Evolutionary conservation across 2,329 filamentous ascomycete species (phyloP).

Genomic region (Ilyonectria destructans): DNA sequence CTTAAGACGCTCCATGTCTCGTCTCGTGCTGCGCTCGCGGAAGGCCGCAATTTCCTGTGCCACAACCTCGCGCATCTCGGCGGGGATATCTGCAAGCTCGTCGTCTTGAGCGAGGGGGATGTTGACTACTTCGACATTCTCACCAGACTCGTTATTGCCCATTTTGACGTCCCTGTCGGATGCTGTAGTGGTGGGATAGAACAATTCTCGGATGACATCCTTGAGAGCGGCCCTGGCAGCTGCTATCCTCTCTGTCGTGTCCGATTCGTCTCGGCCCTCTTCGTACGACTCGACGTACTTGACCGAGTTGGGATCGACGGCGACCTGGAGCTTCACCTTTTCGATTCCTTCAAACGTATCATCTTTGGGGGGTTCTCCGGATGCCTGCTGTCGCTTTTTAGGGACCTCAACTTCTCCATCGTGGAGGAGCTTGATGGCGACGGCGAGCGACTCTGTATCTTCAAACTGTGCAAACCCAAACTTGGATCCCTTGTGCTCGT

Average conservation of each 20-base stretch:
- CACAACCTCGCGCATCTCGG: slow-evolving; percentile 96
- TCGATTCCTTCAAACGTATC: slow-evolving; percentile 72
- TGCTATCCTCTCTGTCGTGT: slow-evolving; percentile 78
- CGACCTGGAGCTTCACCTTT: slow-evolving; percentile 80
- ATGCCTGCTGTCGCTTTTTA: slow-evolving; percentile 78
- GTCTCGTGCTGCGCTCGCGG: slow-evolving; percentile 88
- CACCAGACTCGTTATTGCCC: slow-evolving; percentile 75
- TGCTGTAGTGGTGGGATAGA: slow-evolving; percentile 71
- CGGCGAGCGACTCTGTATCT: slow-evolving; percentile 88
- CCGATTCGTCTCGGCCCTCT: slow-evolving; percentile 75
- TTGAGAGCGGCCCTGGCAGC: slow-evolving; percentile 79
- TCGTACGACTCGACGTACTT: slow-evolving; percentile 91
- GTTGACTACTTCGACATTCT: slow-evolving; percentile 87
- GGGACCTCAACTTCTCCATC: slow-evolving; percentile 89
- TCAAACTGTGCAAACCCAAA: slow-evolving; percentile 98
- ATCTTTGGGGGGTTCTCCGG: slow-evolving; percentile 60
- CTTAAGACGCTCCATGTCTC: slow-evolving; percentile 89
- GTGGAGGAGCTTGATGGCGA: slow-evolving; percentile 87
- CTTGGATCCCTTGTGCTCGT: slow-evolving; percentile 84
- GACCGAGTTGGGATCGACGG: slow-evolving; percentile 86
- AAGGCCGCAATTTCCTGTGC: slow-evolving; percentile 96
- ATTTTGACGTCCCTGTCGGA: slow-evolving; percentile 80
- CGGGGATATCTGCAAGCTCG: slow-evolving; percentile 94
- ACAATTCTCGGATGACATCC: slow-evolving; percentile 79
- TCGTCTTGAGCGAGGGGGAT: slow-evolving; percentile 92